These are phyloP conservation scores for Macrophomina pseudophaseolina DNA, from an alignment of 2,329 filamentous ascomycete species.

Conservation along the genomic window DNA sequence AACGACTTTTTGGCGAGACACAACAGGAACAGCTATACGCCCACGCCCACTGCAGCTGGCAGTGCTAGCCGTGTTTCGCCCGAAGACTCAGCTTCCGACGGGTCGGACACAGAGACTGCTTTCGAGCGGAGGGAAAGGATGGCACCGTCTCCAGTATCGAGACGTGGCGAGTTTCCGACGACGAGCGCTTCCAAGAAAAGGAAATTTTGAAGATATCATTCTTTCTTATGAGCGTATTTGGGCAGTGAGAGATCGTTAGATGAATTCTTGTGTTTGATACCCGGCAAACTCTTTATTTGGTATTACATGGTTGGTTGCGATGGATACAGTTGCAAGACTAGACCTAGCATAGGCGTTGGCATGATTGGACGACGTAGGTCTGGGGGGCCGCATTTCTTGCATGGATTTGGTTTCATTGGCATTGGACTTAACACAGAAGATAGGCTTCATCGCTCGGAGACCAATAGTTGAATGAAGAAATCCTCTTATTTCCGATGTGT, in stretches of 20 bases:
- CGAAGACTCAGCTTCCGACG: neutral
- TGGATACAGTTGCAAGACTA: no score
- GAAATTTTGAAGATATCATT: neutral
- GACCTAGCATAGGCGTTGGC: no score
- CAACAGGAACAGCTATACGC: neutral
- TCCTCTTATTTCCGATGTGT: no score
- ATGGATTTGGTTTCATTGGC: no score
- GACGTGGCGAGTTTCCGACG: neutral
- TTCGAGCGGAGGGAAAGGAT: neutral
- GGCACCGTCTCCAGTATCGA: neutral
- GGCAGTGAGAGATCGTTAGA: neutral
- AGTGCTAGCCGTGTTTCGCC: neutral
- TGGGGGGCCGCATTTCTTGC: no score
- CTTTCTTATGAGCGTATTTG: neutral
- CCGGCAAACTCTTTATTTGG: neutral
- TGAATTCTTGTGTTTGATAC: neutral
- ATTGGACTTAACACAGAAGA: no score
- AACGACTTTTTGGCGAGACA: neutral
- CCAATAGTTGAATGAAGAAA: no score
- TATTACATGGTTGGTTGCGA: no score
- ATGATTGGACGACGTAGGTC: no score
- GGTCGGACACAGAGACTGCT: neutral
- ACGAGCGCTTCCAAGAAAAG: neutral
- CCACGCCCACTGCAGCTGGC: neutral
- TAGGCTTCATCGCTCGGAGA: no score